phyloP scores from a whole-genome alignment of 129 eudicot genomes.

The Helianthus tuberosus region DNA sequence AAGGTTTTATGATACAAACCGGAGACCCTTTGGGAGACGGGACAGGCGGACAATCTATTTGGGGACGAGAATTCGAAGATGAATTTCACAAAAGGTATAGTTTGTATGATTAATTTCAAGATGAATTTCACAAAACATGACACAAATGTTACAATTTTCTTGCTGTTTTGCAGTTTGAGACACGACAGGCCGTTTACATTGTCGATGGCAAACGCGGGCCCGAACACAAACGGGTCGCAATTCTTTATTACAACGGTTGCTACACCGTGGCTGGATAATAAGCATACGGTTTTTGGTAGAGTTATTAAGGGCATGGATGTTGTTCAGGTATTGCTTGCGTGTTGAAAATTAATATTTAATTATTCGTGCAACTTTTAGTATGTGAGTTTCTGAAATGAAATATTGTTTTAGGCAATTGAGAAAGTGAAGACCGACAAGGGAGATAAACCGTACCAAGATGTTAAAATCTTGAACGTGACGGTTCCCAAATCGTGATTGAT shows the following conservation, averaged over 20 bases:
- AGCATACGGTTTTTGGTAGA: slow-evolving; percentile 99
- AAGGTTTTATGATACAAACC: slow-evolving; percentile 96
- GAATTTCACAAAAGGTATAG: slow-evolving; percentile 91
- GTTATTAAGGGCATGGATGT: slow-evolving; percentile 97
- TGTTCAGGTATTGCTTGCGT: slow-evolving; percentile 71
- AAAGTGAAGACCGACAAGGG: slow-evolving; percentile 93
- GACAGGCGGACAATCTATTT: slow-evolving; percentile 99
- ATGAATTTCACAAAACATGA: background rate
- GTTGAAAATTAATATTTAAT: background rate
- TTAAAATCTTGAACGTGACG: slow-evolving; percentile 86
- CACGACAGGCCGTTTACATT: slow-evolving; percentile 97
- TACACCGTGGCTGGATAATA: slow-evolving; percentile 98
- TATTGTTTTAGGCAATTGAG: slow-evolving; percentile 65
- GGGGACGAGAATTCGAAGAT: slow-evolving; percentile 99
- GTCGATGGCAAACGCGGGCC: slow-evolving; percentile 99
- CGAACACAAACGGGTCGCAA: slow-evolving; percentile 96
- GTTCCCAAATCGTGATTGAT: slow-evolving; percentile 68
- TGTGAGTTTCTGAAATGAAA: background rate
- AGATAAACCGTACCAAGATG: slow-evolving; percentile 94
- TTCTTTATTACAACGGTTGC: slow-evolving; percentile 98
- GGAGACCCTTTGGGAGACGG: slow-evolving; percentile 99
- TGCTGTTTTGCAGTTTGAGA: slow-evolving; percentile 70
- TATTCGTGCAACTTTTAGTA: background rate
- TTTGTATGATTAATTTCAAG: slow-evolving; percentile 3
- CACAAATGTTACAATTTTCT: background rate